phyloP scores from a whole-genome alignment of 2,329 filamentous ascomycete genomes.

The Fusarium pseudograminearum region DNA sequence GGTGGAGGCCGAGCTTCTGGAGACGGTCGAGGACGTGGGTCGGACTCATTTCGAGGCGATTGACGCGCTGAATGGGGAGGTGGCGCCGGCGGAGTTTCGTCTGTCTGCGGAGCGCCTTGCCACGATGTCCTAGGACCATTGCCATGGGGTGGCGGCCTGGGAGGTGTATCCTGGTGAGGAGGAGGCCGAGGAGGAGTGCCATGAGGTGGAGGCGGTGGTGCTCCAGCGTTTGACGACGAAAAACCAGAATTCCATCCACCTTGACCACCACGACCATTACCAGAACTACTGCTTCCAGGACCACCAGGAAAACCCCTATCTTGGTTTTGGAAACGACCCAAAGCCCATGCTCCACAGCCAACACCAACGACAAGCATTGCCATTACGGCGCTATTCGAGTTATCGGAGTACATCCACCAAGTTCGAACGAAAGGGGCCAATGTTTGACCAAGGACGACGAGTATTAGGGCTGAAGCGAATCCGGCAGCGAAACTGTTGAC shows the following conservation, averaged over 20 bases:
- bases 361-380: slow-evolving; percentile 78
- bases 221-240: slow-evolving; percentile 51
- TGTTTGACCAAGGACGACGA: slow-evolving; percentile 78
- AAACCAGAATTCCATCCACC: slow-evolving; percentile 51
- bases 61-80: slow-evolving; percentile 42
- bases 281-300: slow-evolving; percentile 38
- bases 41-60: slow-evolving; percentile 32
- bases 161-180: slow-evolving; percentile 48
- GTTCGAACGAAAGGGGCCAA: slow-evolving; percentile 78
- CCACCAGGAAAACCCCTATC: slow-evolving; percentile 39
- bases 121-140: slow-evolving; percentile 55
- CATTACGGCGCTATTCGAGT: slow-evolving; percentile 79
- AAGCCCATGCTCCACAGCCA: slow-evolving; percentile 81
- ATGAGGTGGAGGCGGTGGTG: slow-evolving; percentile 52
- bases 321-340: slow-evolving; percentile 54
- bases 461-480: slow-evolving; percentile 79
- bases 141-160: slow-evolving; percentile 43
- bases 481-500: slow-evolving; percentile 93
- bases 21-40: slow-evolving; percentile 43
- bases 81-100: slow-evolving; percentile 38
- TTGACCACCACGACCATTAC: slow-evolving; percentile 38
- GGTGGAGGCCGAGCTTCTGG: slow-evolving; percentile 34
- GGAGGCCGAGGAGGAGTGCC: slow-evolving; percentile 54
- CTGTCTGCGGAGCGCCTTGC: slow-evolving; percentile 51
- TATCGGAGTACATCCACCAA: slow-evolving; percentile 79